phyloP scores from a whole-genome alignment of 169 alveolate genomes.

The Plasmodium chabaudi region DNA sequence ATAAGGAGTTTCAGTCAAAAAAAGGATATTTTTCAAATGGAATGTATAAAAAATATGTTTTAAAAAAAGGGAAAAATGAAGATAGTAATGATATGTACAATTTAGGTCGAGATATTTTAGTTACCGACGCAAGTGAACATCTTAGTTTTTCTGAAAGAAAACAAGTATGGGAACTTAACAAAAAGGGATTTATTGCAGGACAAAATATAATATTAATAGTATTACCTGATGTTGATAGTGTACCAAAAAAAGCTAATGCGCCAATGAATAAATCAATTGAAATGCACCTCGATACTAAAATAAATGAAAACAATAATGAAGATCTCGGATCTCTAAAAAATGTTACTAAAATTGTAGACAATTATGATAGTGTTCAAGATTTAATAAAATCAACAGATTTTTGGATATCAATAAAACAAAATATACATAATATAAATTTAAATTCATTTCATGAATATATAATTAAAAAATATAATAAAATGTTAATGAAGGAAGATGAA shows the following conservation, averaged over 20 bases:
- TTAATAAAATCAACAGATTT: constrained; percentile 33
- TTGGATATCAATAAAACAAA: constrained; percentile 31
- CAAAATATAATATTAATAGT: constrained; percentile 49
- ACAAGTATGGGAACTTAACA: constrained; percentile 44
- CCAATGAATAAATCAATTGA: background rate
- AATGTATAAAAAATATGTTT: constrained; percentile 40
- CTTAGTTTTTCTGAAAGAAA: constrained; percentile 17
- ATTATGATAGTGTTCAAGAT: constrained; percentile 37
- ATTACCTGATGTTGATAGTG: constrained; percentile 25
- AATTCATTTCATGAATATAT: constrained; percentile 31
- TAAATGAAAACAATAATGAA: background rate
- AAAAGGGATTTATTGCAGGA: constrained; percentile 42
- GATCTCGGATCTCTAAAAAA: background rate
- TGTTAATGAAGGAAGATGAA: constrained; percentile 14
- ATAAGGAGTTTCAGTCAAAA: background rate
- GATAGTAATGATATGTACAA: background rate
- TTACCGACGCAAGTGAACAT: constrained; percentile 53
- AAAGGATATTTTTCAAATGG: constrained; percentile 35
- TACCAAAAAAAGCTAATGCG: background rate
- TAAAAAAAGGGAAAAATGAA: constrained; percentile 3
- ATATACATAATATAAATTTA: constrained; percentile 13
- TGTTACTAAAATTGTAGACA: constrained; percentile 21
- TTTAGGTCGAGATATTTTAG: constrained; percentile 20
- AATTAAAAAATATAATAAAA: constrained; percentile 28
- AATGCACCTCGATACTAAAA: background rate